phyloP scores from a whole-genome alignment of 2,329 filamentous ascomycete species.

The Apiospora hydei region DNA sequence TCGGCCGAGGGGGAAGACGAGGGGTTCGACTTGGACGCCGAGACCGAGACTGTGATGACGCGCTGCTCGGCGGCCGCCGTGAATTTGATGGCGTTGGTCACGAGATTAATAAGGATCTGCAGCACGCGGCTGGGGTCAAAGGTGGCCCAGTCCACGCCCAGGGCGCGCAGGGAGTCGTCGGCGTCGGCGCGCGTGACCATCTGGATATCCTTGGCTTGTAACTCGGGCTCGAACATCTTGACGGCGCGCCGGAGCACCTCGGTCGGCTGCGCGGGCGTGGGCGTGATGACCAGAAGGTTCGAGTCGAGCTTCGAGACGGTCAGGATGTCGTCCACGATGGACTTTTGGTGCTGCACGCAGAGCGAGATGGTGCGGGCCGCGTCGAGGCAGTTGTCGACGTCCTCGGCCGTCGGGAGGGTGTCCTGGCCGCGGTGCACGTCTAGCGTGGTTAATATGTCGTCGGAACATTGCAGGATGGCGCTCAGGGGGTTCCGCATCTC shows the following conservation, averaged over 20 bases:
- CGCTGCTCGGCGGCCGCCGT: slow-evolving; percentile 46
- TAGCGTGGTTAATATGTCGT: slow-evolving; percentile 53
- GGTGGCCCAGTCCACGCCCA: slow-evolving; percentile 62
- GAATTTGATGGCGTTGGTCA: slow-evolving; percentile 69
- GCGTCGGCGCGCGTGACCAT: slow-evolving; percentile 58
- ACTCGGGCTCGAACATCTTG: slow-evolving; percentile 66
- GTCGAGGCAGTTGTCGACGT: slow-evolving; percentile 57
- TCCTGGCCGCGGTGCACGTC: slow-evolving; percentile 35
- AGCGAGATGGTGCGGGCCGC: slow-evolving; percentile 63
- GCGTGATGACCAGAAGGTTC: slow-evolving; percentile 62
- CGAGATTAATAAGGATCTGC: slow-evolving; percentile 67
- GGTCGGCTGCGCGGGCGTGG: slow-evolving; percentile 58
- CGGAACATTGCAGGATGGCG: slow-evolving; percentile 64
- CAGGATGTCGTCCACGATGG: slow-evolving; percentile 56
- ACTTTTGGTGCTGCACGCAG: slow-evolving; percentile 64
- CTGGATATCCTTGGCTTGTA: slow-evolving; percentile 62
- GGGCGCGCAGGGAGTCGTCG: slow-evolving; percentile 53
- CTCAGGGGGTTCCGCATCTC: slow-evolving; percentile 62
- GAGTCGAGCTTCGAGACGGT: slow-evolving; percentile 62
- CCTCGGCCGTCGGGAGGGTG: slow-evolving; percentile 35
- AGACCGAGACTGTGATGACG: slow-evolving; percentile 57
- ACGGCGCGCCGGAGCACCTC: slow-evolving; percentile 59
- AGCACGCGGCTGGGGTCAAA: slow-evolving; percentile 64
- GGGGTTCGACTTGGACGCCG: slow-evolving; percentile 46
- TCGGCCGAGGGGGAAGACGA: slow-evolving; percentile 41